phyloP scores from a whole-genome alignment of 768 basidiomycete species.

The Lentinula lateritia region DNA sequence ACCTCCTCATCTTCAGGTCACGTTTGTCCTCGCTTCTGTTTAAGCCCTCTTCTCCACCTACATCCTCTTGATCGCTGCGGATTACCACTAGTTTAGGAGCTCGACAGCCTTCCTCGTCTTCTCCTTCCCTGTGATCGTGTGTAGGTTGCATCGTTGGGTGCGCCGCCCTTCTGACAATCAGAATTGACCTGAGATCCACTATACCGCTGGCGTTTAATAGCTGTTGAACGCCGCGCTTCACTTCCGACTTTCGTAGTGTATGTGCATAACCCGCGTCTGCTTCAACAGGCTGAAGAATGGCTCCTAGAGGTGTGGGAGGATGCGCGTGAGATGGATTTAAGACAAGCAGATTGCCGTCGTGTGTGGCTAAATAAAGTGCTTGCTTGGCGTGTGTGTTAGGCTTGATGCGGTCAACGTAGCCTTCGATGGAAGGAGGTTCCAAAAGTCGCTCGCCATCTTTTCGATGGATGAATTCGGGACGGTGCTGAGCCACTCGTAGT shows the following conservation, averaged over 20 bases:
- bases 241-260: conserved; percentile 45
- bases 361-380: conserved; percentile 62
- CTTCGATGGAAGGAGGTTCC: conserved; percentile 83
- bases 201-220: conserved; percentile 61
- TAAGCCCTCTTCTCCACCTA: conserved; percentile 56
- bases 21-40: conserved; percentile 35
- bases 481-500: conserved; percentile 70
- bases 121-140: conserved; percentile 22
- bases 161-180: conserved; percentile 58
- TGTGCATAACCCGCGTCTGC: conserved; percentile 25
- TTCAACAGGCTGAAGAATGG: conserved; percentile 23
- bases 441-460: conserved; percentile 43
- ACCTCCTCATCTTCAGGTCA: conserved; percentile 51
- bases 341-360: conserved; percentile 70
- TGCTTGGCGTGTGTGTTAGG: conserved; percentile 53
- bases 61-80: conserved; percentile 55
- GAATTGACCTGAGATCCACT: conserved; percentile 67
- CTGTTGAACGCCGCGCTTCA: conserved; percentile 58
- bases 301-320: conserved; percentile 68
- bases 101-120: conserved; percentile 27
- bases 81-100: conserved; percentile 22
- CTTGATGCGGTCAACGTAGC: conserved; percentile 72
- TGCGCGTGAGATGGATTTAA: conserved; percentile 45
- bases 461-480: conserved; percentile 40
- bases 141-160: conserved; percentile 33